Percentiles rank a stretch among this genome's conserved stretches.
These are phyloP conservation scores for Talaromyces borbonicus DNA, from an alignment of 495 filamentous ascomycete genomes.

Conservation along the genomic window DNA sequence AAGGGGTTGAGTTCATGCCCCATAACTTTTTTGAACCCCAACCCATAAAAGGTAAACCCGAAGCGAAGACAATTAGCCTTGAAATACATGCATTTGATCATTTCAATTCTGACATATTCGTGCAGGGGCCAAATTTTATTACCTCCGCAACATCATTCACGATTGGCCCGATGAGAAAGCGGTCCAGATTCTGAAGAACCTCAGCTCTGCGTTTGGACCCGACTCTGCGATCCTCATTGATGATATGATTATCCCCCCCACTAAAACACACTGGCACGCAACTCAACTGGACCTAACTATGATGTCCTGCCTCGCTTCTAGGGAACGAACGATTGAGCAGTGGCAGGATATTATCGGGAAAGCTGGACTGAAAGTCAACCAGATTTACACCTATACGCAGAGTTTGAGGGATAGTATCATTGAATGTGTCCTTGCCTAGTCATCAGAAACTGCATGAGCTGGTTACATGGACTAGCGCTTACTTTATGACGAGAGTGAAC, in stretches of 20 bases:
- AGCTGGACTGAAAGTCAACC: slow-evolving; percentile 26
- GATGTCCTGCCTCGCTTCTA: slow-evolving; percentile 19
- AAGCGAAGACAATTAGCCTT: too few species aligned
- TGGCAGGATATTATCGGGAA: slow-evolving; percentile 27
- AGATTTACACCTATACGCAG: not conserved
- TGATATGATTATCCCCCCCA: slow-evolving; percentile 26
- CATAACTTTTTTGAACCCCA: slow-evolving; percentile 44
- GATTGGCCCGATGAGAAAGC: slow-evolving; percentile 33
- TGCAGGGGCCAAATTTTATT: slow-evolving; percentile 34
- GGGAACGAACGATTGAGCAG: slow-evolving; percentile 23
- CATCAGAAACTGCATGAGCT: too few species aligned
- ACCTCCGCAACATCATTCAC: slow-evolving; percentile 36
- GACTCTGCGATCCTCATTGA: slow-evolving; percentile 32
- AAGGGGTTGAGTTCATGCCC: slow-evolving; percentile 34
- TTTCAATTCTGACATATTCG: not conserved
- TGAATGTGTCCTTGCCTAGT: too few species aligned
- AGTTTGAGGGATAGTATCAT: not conserved
- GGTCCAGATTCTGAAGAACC: slow-evolving; percentile 26
- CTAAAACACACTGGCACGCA: slow-evolving; percentile 6
- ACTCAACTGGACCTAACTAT: slow-evolving; percentile 10
- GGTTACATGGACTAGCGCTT: too few species aligned
- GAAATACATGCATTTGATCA: not conserved
- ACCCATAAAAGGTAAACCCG: slow-evolving; percentile 27
- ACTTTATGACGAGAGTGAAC: too few species aligned
- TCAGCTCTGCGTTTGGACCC: slow-evolving; percentile 21